Base-by-base conservation (phyloP, 1,284 basidiomycete genomes). In the Athelia psychrophila region DNA sequence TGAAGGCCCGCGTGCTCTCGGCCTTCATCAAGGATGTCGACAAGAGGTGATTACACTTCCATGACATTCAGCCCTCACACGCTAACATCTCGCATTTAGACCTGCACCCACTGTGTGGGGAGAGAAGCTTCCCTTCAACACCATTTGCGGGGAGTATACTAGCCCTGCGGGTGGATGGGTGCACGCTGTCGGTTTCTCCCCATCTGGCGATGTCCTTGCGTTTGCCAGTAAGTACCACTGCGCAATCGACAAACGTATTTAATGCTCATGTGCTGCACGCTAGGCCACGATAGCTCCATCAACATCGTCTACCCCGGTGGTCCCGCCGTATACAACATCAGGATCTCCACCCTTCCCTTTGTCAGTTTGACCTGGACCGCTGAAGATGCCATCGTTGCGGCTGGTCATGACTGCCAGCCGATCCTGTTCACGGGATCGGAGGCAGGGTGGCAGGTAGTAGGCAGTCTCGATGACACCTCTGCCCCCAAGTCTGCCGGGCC, bases 21-120 rank as follows among this genome's bases (percentile, higher is more conserved):
- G 97, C 95, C 3, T 99, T 94, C 74, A 97, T 98, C 78, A 99
- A 99, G 76, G 97, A 98, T 60, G 87, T 98, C n/a, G 96, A 99
- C 67, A 83, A 89, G 61, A 90, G 86, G 93, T 87, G 59, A 61
- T 80, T 71, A 8, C 6, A 15, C 12, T 9, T 20, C 27, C 48
- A 20, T 25, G 27, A 8, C 36, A 38, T 16, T 35, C 16, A 36
- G n/a, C 3, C 33, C 10, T 50, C 51, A n/a, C 8, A 51, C 33
- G 25, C 9, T 12, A 27, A 46, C 18, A 51, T 25, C 48, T 42
- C 48, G 27, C 9, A 13, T 40, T 44, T 55, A 95, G 93, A 64
- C 97, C 96, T 24, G 79, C 87, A 48, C 82, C 95, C 1, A 88
- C 88, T 18, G 88, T 96, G 0, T 99, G 97, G 97, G 97, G 97